These are phyloP conservation scores for Prunus dulcis DNA, from an alignment of 306 rosid species.

Conservation along the genomic window DNA sequence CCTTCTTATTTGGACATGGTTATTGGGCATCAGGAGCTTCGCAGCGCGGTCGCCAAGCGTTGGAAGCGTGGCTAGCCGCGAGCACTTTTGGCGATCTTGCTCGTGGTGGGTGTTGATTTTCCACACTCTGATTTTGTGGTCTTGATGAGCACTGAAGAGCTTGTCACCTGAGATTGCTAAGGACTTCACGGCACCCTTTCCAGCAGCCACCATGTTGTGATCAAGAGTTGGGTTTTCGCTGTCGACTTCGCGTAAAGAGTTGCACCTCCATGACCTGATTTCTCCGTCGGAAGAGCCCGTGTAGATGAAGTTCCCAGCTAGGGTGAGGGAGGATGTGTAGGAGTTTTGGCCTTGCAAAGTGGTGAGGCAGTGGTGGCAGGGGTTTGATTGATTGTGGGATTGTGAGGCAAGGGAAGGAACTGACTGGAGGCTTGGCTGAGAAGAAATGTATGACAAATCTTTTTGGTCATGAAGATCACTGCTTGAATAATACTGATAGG, in stretches of 20 bases:
- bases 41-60: slow-evolving; percentile 62
- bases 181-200: slow-evolving; percentile 82
- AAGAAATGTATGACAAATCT: slow-evolving; percentile 24
- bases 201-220: slow-evolving; percentile 38
- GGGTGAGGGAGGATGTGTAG: slow-evolving; percentile 59
- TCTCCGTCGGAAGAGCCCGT: slow-evolving; percentile 71
- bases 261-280: slow-evolving; percentile 54
- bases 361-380: slow-evolving; percentile 42
- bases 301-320: slow-evolving; percentile 58
- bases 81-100: slow-evolving; percentile 36
- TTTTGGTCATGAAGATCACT: slow-evolving; percentile 1
- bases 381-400: slow-evolving; percentile 7
- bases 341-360: slow-evolving; percentile 56
- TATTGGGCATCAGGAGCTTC: slow-evolving; percentile 54
- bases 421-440: slow-evolving; percentile 52
- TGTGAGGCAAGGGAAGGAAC: slow-evolving; percentile 50
- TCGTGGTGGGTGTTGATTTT: slow-evolving; percentile 31
- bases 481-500: slow-evolving; percentile 12
- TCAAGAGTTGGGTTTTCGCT: slow-evolving; percentile 7
- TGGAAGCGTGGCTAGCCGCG: slow-evolving; percentile 76
- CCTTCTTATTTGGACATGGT: slow-evolving; percentile 70
- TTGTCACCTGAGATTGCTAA: slow-evolving; percentile 53
- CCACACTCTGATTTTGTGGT: slow-evolving; percentile 88
- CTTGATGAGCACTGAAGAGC: slow-evolving; percentile 88
- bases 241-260: slow-evolving; percentile 18